Evolutionary conservation across 495 filamentous ascomycete species (phyloP).

Genomic region (Penicillium salamii): DNA sequence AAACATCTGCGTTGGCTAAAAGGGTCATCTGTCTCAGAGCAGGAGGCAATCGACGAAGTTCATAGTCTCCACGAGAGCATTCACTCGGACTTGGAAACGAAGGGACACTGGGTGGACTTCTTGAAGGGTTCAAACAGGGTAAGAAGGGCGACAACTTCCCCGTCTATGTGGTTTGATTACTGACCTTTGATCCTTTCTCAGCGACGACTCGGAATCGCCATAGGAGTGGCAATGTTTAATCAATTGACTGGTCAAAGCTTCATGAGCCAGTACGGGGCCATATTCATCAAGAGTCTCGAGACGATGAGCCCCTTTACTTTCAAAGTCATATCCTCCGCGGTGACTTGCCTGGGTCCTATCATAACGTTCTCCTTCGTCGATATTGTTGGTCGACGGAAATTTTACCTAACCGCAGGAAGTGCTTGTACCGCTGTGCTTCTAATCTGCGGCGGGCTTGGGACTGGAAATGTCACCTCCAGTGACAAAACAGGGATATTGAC

Average conservation of each 20-base stretch:
- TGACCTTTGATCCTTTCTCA: not conserved
- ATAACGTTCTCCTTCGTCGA: constrained; percentile 9
- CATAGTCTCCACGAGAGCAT: not conserved
- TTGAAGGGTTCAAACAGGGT: constrained; percentile 6
- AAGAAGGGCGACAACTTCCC: not conserved
- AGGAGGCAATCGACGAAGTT: constrained; percentile 1
- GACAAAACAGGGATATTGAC: constrained; percentile 7
- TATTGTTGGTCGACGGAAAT: not conserved
- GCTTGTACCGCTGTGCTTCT: constrained; percentile 2
- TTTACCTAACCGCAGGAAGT: constrained; percentile 3
- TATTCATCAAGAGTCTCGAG: constrained; percentile 19
- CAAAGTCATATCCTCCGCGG: constrained; percentile 10
- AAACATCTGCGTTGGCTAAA: constrained; percentile 1
- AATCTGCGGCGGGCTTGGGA: constrained; percentile 8
- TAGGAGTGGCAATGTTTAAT: constrained; percentile 19
- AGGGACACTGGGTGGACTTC: constrained; percentile 10
- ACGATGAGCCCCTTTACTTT: constrained; percentile 20
- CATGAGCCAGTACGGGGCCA: constrained; percentile 16
- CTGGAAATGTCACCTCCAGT: not conserved
- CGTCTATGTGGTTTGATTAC: too few relatives aligned
- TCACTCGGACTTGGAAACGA: not conserved
- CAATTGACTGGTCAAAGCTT: constrained; percentile 25
- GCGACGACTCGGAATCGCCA: constrained; percentile 12
- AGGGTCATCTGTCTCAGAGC: not conserved
- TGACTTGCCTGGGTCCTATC: not conserved